These are phyloP conservation scores for Pascua guehoae DNA, from an alignment of 1,284 basidiomycete species.

Conservation along the genomic window DNA sequence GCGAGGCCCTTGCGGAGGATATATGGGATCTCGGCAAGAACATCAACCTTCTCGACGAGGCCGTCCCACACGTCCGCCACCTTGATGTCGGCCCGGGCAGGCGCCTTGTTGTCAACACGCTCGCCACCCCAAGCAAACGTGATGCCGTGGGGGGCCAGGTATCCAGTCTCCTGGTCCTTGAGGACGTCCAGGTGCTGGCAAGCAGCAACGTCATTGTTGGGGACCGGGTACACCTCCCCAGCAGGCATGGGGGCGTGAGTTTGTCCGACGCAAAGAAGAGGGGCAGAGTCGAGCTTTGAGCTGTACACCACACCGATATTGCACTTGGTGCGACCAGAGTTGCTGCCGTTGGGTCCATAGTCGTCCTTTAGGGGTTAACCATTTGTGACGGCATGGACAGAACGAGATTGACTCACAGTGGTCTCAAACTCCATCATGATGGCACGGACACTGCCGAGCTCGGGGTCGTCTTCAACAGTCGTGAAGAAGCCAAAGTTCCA, in stretches of 20 bases:
- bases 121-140: constrained; percentile 76
- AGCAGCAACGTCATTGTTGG: constrained; percentile 61
- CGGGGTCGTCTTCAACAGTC: constrained; percentile 55
- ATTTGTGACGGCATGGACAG: neutral
- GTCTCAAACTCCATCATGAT: constrained; percentile 98
- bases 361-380: constrained; percentile 49
- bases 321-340: constrained; percentile 73
- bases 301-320: constrained; percentile 65
- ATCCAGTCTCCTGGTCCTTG: constrained; percentile 71
- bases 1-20: constrained; percentile 57
- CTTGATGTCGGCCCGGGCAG: constrained; percentile 57
- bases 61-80: constrained; percentile 60
- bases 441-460: constrained; percentile 69
- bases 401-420: constrained; percentile 45
- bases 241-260: constrained; percentile 65
- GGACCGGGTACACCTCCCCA: constrained; percentile 47
- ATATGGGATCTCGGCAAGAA: constrained; percentile 92
- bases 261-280: constrained; percentile 53
- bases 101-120: constrained; percentile 52
- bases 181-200: constrained; percentile 64
- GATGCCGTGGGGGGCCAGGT: constrained; percentile 69
- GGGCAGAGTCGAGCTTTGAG: constrained; percentile 14
- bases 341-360: constrained; percentile 68
- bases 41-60: constrained; percentile 93
- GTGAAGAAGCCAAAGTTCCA: constrained; percentile 97